Percentiles rank a stretch among this genome's conserved stretches.
Conservation (phyloP, 495 filamentous ascomycete genomes). For the Mytilinidion resinicola region DNA sequence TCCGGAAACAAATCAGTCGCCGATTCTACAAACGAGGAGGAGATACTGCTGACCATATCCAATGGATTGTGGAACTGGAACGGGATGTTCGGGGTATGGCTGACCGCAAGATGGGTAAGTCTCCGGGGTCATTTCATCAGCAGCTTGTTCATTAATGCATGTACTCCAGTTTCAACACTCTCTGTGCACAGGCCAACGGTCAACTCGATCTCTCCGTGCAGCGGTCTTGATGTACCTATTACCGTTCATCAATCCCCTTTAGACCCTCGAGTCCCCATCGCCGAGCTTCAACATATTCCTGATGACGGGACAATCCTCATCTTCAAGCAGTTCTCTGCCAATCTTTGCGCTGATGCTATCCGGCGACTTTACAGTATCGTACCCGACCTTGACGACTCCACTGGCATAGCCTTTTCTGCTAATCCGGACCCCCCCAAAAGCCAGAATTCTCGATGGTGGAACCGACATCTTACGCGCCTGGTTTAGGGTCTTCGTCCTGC, state of each 20-base stretch:
- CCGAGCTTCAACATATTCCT: not conserved
- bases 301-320: constrained; percentile 17
- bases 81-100: constrained; percentile 5
- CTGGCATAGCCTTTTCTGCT: not conserved
- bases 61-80: constrained; percentile 12
- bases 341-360: constrained; percentile 11
- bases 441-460: constrained; percentile 1
- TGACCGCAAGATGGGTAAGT: constrained; percentile 13
- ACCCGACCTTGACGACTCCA: constrained; percentile 12
- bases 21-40: constrained; percentile 11
- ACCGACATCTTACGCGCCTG: constrained; percentile 15
- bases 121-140: not conserved
- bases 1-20: constrained; percentile 1
- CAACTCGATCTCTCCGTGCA: not conserved
- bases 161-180: too few species aligned
- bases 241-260: constrained; percentile 9
- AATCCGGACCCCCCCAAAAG: not conserved
- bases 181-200: too few species aligned
- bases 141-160: not conserved
- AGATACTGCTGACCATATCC: constrained; percentile 9
- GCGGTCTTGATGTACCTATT: not conserved
- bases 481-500: constrained; percentile 17
- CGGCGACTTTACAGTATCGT: constrained; percentile 13
- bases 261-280: constrained; percentile 9
- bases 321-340: constrained; percentile 16